Base-by-base conservation (phyloP, 768 basidiomycete genomes). In the Harrya chromipes region DNA sequence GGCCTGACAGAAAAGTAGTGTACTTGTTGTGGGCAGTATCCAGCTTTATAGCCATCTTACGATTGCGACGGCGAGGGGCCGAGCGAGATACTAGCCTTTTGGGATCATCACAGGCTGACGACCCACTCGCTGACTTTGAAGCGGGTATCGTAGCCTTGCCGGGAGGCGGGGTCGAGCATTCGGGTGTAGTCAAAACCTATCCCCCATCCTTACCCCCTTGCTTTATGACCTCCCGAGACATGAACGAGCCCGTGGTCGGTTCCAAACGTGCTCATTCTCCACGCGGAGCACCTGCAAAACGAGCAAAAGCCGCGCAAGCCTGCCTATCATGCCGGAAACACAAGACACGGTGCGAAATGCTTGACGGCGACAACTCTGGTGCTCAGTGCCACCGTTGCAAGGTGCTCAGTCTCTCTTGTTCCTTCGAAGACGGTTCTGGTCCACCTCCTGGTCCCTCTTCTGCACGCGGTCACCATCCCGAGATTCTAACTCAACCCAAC, bases 341-440 rank as follows among this genome's bases (percentile, higher is more conserved):
- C 55, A 78, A 78, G 47, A 76, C 74, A 36, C 72, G 76, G 10
- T 78, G 77, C 57, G 77, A 79, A 62, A 65, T 75, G 47, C 68
- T 79, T n/a, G 77, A 76, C 19, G 66, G 63, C n/a, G 58, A 63
- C 48, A 61, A 67, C 36, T 54, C 64, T 26, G 65, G 60, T 21
- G 57, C 72, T 24, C 72, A 74, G 29, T 78, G 77, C 36, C 77
- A 78, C 49, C 73, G 77, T 12, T 78, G 78, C 55, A 74, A 75
- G 56, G 75, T 78, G n/a, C 66, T 79, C 43, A 66, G 61, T 46
- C 63, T 75, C 20, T 46, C 70, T 23, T 78, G 77, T 54, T 79
- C 78, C 2, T 78, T 78, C 43, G 74, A 76, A 44, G 70, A 70
- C 4, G 38, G 48, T 16, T 40, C 62, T 10, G 54, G 49, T 0